These are phyloP conservation scores for Calonectria hawksworthii DNA, from an alignment of 2,329 filamentous ascomycete species.

Conservation along the genomic window DNA sequence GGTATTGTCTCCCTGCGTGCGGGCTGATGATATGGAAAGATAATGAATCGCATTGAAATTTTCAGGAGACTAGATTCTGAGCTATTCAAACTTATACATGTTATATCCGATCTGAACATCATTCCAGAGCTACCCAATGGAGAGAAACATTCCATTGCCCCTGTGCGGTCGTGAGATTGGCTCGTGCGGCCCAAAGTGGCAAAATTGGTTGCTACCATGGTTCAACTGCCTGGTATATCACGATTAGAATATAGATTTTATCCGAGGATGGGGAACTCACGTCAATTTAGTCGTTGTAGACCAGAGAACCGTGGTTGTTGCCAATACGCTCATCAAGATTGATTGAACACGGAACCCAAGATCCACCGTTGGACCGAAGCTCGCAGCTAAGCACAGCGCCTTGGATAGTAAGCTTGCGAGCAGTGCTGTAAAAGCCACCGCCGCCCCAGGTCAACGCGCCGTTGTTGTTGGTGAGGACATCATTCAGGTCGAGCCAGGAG, in stretches of 20 bases:
- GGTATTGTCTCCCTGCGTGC: not conserved
- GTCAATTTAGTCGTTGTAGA: not conserved
- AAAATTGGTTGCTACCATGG: not conserved
- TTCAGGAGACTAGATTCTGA: not conserved
- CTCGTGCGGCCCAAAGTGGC: not conserved
- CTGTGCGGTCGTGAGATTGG: not conserved
- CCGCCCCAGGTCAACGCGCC: not conserved
- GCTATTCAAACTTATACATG: not conserved
- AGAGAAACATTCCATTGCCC: not conserved
- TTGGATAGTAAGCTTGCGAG: not conserved
- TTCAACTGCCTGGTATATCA: not conserved
- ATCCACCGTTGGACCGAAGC: not conserved
- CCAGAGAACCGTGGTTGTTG: not conserved
- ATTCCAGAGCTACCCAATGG: not conserved
- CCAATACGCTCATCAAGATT: not conserved
- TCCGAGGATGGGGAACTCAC: not conserved
- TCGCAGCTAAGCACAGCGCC: not conserved
- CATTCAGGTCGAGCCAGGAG: not conserved
- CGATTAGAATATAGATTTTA: not conserved
- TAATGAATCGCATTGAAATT: not conserved
- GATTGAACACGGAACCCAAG: not conserved
- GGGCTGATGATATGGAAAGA: not conserved
- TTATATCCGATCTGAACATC: not conserved
- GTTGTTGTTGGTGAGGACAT: not conserved
- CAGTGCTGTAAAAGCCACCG: not conserved